These are phyloP conservation scores for Fusarium oligoseptatum DNA, from an alignment of 2,329 filamentous ascomycete genomes.

Conservation along the genomic window DNA sequence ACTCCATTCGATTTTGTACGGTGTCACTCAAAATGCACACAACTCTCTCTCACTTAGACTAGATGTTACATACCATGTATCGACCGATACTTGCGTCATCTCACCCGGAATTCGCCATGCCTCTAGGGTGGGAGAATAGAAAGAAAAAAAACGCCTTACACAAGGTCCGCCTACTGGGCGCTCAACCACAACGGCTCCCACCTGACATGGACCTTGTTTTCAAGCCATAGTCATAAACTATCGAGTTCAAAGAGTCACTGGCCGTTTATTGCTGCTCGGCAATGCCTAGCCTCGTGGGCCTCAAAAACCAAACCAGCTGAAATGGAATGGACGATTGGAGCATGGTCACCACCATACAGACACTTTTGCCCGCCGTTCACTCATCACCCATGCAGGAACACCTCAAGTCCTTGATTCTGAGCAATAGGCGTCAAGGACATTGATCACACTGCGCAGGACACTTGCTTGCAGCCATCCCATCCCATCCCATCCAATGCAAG, in stretches of 20 bases:
- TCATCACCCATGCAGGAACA: constrained; percentile 28
- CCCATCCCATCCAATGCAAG: background rate
- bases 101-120: background rate
- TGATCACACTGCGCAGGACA: background rate
- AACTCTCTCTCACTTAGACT: background rate
- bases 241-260: background rate
- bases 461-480: background rate
- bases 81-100: constrained; percentile 12
- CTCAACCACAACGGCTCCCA: background rate
- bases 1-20: background rate
- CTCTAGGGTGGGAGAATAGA: constrained; percentile 4
- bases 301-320: background rate
- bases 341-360: background rate
- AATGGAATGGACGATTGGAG: background rate
- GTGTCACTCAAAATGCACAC: background rate
- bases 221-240: background rate
- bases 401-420: constrained; percentile 7
- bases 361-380: background rate
- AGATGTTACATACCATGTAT: background rate
- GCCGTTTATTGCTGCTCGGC: background rate
- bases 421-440: constrained; percentile 16
- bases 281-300: background rate
- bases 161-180: constrained; percentile 4
- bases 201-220: background rate
- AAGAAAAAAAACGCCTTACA: constrained; percentile 7